A percentile compares a stretch with the other conserved stretches of the same genome.
phyloP scores from a whole-genome alignment of 441 rosid species.

The Adansonia rubrostipa region DNA sequence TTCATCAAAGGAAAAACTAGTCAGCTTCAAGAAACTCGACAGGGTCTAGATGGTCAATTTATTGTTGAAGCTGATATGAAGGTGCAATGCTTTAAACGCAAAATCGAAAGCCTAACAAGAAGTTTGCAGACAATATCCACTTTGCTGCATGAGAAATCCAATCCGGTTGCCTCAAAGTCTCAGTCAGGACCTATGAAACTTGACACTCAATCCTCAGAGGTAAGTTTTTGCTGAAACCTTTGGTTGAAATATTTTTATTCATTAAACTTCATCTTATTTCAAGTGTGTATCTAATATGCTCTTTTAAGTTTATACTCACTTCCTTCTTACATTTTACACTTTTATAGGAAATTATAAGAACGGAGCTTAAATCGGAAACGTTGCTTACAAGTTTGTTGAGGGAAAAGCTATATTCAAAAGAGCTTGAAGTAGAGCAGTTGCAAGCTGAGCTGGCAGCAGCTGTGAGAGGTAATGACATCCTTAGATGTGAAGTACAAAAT shows the following conservation, averaged over 20 bases:
- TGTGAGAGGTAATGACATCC: slow-evolving; percentile 77
- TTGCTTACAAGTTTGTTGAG: slow-evolving; percentile 69
- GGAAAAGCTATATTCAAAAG: slow-evolving; percentile 85
- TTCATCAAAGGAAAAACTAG: slow-evolving; percentile 60
- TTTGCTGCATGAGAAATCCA: slow-evolving; percentile 69
- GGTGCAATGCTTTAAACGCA: slow-evolving; percentile 70
- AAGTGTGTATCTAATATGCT: neutral
- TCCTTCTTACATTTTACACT: slow-evolving; percentile 9
- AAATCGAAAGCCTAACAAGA: slow-evolving; percentile 69
- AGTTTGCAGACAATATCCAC: slow-evolving; percentile 73
- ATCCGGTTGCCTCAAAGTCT: slow-evolving; percentile 43
- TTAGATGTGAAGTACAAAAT: slow-evolving; percentile 70
- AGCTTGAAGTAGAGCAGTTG: slow-evolving; percentile 79
- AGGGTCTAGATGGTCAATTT: slow-evolving; percentile 63
- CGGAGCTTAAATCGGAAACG: slow-evolving; percentile 75
- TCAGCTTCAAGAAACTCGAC: slow-evolving; percentile 53
- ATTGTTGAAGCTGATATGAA: slow-evolving; percentile 75
- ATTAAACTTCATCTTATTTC: slow-evolving; percentile 7
- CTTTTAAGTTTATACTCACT: slow-evolving; percentile 9
- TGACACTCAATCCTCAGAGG: slow-evolving; percentile 59
- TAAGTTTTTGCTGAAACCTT: slow-evolving; percentile 37
- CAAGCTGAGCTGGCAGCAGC: slow-evolving; percentile 88
- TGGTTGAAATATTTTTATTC: neutral
- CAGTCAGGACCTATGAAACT: slow-evolving; percentile 41
- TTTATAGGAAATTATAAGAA: slow-evolving; percentile 56